These are phyloP conservation scores for Penicillium bovifimosum DNA, from an alignment of 495 filamentous ascomycete species.

Conservation along the genomic window DNA sequence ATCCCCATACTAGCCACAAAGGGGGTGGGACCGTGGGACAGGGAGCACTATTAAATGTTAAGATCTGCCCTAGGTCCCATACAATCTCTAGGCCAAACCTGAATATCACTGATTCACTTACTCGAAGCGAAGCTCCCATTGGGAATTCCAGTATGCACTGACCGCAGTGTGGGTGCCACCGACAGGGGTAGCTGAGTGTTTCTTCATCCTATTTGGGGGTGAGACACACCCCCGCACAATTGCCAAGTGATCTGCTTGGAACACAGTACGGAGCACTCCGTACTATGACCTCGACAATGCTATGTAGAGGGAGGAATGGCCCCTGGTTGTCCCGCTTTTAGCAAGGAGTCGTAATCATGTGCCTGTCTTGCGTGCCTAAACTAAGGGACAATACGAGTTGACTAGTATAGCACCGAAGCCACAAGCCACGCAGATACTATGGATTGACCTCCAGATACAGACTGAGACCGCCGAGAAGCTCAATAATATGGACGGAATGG, in stretches of 20 bases:
- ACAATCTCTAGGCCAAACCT: neutral
- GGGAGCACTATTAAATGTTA: constrained; percentile 2
- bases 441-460: no score
- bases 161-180: neutral
- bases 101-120: neutral
- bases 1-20: neutral
- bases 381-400: no score
- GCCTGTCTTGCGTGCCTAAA: neutral
- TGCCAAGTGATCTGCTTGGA: constrained; percentile 9
- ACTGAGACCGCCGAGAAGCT: no score
- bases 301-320: neutral
- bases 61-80: constrained; percentile 4
- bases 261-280: no score
- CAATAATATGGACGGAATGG: no score
- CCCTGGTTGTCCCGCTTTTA: neutral
- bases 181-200: neutral
- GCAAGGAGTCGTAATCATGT: neutral
- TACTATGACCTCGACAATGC: neutral
- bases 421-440: no score
- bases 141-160: neutral
- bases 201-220: constrained; percentile 2
- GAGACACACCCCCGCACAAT: constrained; percentile 13
- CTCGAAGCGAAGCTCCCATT: neutral
- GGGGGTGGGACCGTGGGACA: neutral
- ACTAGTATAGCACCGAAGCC: no score